Evolutionary conservation across 2,329 filamentous ascomycete genomes (phyloP), one percentile per base, ranked within the genome.

Genomic region (Sporothrix pallida): DNA sequence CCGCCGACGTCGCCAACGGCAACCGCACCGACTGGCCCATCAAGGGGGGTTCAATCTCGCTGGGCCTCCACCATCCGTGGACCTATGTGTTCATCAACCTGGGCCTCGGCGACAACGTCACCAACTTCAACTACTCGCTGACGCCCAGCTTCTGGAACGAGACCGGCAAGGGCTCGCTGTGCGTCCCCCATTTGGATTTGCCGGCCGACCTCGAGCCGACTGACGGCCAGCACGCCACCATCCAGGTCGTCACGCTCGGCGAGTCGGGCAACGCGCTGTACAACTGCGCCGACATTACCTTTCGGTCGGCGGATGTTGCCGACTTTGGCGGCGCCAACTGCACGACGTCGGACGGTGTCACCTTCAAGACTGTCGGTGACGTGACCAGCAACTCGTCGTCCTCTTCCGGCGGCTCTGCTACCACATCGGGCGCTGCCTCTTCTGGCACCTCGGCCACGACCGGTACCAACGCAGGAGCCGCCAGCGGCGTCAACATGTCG

Each of bases 251-350:
- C 50, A 91, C 89, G 3, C 84, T 89, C 65, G 89, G 88, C 42
- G 84, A 87, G 26, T 83, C 83, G 3, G 87, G 85, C 23, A 86
- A 85, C 54, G 89, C 91, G 17, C 82, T 94, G 46, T 94, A 93
- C 82, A 92, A 91, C 81, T 95, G 92, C 81, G 90, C 92, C 79
- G 92, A 95, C 78, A 88, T 94, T 76, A 90, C 88, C 37, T 91
- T 95, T 83, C 87, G 85, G 46, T 56, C 50, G 5, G 82, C 83
- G 70, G 82, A 83, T 12, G 84, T 87, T 4, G 83, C 85, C 20
- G 80, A 83, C 9, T 83, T 86, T 17, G 79, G 82, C 37, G 82
- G 80, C 26, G 82, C 83, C 56, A 81, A 86, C 73, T 93, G 91
- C 85, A 83, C 82, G 76, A 92, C 89, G 76, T 86, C 84, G 76